Conservation (phyloP, 2,329 filamentous ascomycete genomes). For the Arthroderma sp. region DNA sequence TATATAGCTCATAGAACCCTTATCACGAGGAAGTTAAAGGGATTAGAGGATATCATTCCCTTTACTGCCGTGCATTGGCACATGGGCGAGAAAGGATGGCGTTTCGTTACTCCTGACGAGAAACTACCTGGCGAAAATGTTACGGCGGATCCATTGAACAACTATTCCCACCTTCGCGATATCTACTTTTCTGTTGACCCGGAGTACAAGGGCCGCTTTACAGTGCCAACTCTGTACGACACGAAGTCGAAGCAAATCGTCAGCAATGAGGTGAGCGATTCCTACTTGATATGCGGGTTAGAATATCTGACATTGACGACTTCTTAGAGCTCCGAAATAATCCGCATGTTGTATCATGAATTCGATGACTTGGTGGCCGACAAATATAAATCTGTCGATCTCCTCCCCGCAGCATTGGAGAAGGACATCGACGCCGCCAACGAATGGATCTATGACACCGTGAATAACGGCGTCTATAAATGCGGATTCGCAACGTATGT, state of each 20-base stretch:
- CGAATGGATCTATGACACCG: conserved; percentile 62
- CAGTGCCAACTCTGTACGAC: conserved; percentile 71
- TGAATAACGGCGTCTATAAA: conserved; percentile 44
- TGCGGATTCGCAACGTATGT: conserved; percentile 61
- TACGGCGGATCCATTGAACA: conserved; percentile 47
- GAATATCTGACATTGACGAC: neutral
- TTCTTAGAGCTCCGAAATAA: conserved; percentile 59
- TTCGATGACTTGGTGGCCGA: conserved; percentile 61
- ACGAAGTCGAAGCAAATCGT: conserved; percentile 62
- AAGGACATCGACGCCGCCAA: conserved; percentile 63
- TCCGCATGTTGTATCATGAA: conserved; percentile 73
- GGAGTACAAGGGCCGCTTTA: conserved; percentile 67
- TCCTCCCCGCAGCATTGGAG: conserved; percentile 56
- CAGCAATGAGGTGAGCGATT: conserved; percentile 60
- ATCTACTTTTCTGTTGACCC: conserved; percentile 67
- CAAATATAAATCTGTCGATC: conserved; percentile 48
- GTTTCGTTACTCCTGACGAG: conserved; percentile 59
- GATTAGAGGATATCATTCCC: conserved; percentile 70
- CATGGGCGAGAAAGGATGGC: conserved; percentile 66
- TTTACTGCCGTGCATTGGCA: conserved; percentile 88
- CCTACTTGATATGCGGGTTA: neutral
- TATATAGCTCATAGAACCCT: conserved; percentile 64
- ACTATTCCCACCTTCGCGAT: conserved; percentile 60
- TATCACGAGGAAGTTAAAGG: conserved; percentile 82
- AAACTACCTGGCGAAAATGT: conserved; percentile 44